Conservation (phyloP, 2,329 filamentous ascomycete species). For the Emergomyces africanus region DNA sequence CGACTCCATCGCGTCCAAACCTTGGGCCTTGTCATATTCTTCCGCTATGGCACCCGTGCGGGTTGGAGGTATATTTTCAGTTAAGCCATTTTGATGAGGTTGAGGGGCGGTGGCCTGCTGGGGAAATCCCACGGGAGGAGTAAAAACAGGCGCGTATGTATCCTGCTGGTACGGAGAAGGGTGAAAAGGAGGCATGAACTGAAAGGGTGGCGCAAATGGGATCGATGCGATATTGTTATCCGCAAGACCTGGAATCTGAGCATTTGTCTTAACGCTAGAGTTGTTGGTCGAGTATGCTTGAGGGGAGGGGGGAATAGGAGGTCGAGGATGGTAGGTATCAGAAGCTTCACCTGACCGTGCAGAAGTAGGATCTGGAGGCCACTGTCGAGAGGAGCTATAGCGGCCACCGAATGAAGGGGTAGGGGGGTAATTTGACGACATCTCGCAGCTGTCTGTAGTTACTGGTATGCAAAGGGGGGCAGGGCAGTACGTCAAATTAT, state of each 20-base stretch:
- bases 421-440: conserved; percentile 34
- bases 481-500: conserved; percentile 5
- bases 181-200: conserved; percentile 23
- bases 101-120: conserved; percentile 4
- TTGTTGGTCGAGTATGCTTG: conserved; percentile 16
- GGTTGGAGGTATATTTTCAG: not conserved
- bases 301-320: conserved; percentile 13
- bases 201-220: conserved; percentile 18
- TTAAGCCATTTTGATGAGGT: not conserved
- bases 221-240: conserved; percentile 16
- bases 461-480: not conserved
- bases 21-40: not conserved
- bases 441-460: conserved; percentile 17
- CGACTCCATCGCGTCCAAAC: not conserved
- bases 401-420: conserved; percentile 31
- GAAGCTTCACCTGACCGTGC: conserved; percentile 16
- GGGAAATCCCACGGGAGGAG: conserved; percentile 9
- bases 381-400: conserved; percentile 25
- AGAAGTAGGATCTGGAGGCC: conserved; percentile 18
- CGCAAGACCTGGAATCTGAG: conserved; percentile 20
- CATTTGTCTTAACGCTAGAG: conserved; percentile 16
- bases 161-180: conserved; percentile 15
- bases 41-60: not conserved
- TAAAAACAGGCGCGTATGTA: not conserved
- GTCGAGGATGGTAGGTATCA: conserved; percentile 16